A percentile compares a stretch with the other conserved stretches of the same genome.
Conservation (phyloP, 179 eudicot genomes). For the Beta corolliflora region DNA sequence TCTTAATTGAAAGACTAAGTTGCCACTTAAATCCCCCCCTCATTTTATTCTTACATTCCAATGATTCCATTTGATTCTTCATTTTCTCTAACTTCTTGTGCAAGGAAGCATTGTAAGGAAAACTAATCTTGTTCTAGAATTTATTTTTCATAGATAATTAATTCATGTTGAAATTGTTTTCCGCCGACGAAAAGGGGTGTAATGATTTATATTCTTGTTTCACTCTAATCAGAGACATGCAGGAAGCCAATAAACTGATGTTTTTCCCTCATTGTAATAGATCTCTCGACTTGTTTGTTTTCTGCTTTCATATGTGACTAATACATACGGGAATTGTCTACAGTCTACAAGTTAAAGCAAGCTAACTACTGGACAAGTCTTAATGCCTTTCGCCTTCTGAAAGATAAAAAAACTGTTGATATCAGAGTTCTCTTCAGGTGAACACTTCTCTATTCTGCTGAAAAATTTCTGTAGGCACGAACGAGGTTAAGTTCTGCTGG, state of each 20-base stretch:
- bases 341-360: not conserved
- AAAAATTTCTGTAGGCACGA: conserved; percentile 27
- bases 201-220: not conserved
- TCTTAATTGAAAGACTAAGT: too few relatives aligned
- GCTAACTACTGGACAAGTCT: conserved; percentile 1
- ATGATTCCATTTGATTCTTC: too few relatives aligned
- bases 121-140: too few relatives aligned
- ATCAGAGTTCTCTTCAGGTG: not conserved
- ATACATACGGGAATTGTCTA: not conserved
- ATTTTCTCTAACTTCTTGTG: too few relatives aligned
- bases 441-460: conserved; percentile 28
- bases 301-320: not conserved
- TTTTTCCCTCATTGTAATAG: not conserved
- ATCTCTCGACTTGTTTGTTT: not conserved
- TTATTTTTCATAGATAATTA: too few relatives aligned
- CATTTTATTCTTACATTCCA: too few relatives aligned
- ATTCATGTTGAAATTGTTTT: too few relatives aligned
- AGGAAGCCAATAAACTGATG: not conserved
- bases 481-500: conserved; percentile 31
- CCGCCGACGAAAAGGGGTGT: too few relatives aligned
- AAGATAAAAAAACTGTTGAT: not conserved
- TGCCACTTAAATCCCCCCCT: too few relatives aligned
- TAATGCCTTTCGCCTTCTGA: not conserved
- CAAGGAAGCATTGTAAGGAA: too few relatives aligned
- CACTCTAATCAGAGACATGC: not conserved